These are phyloP conservation scores for Cnidoscolus chayamansa DNA, from an alignment of 441 rosid species.

Conservation along the genomic window DNA sequence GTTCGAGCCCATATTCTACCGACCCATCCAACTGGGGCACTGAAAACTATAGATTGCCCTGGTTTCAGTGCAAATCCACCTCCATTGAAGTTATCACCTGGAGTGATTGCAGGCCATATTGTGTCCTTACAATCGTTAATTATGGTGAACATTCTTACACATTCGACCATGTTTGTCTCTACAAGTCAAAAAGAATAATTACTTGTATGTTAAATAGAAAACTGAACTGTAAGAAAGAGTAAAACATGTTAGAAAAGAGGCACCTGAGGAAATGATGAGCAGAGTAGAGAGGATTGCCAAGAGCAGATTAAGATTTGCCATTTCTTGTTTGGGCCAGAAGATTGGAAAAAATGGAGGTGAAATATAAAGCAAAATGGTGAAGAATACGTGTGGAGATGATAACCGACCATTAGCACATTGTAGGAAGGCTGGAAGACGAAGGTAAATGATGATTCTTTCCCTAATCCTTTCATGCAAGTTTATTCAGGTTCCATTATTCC, in stretches of 20 bases:
- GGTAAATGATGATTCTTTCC: constrained; percentile 44
- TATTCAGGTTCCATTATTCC: constrained; percentile 37
- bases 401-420: neutral
- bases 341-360: neutral
- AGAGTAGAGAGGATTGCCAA: constrained; percentile 33
- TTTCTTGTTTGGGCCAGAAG: neutral
- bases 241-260: neutral
- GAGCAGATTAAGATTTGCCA: constrained; percentile 37
- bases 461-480: constrained; percentile 39
- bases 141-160: constrained; percentile 64
- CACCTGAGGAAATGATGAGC: constrained; percentile 47
- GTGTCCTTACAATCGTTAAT: constrained; percentile 64
- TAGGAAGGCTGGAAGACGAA: constrained; percentile 21
- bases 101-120: constrained; percentile 80
- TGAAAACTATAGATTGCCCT: constrained; percentile 59
- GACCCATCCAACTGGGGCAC: constrained; percentile 72
- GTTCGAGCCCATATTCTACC: constrained; percentile 91
- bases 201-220: too few species aligned
- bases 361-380: constrained; percentile 31
- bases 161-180: constrained; percentile 41
- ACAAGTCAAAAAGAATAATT: neutral
- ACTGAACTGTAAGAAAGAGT: neutral
- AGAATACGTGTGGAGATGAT: constrained; percentile 43
- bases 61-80: constrained; percentile 67
- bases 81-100: constrained; percentile 67